Conservation (phyloP, 768 basidiomycete species). For the Lentinula sp. region DNA sequence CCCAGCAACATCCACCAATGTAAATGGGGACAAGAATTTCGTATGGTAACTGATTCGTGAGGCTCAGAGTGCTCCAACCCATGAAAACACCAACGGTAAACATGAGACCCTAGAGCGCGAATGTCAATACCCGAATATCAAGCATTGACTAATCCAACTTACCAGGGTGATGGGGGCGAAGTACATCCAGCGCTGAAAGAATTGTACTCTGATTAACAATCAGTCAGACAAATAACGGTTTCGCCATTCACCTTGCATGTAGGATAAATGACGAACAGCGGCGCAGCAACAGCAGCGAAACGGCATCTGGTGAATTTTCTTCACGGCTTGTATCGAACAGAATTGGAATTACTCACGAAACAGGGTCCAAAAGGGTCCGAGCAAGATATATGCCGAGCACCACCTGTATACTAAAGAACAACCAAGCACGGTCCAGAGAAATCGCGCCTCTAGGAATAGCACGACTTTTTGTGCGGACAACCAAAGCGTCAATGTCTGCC, state of each 20-base stretch:
- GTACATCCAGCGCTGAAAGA: conserved; percentile 22
- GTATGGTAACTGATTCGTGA: conserved; percentile 17
- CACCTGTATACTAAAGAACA: conserved; percentile 1
- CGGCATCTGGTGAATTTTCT: not conserved
- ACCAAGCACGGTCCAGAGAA: conserved; percentile 6
- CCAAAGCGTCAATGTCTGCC: not conserved
- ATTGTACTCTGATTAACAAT: not conserved
- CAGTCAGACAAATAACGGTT: not conserved
- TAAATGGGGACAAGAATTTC: conserved; percentile 17
- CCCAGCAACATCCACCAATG: conserved; percentile 21
- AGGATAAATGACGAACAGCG: conserved; percentile 24
- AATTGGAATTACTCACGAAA: not conserved
- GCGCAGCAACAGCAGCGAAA: conserved; percentile 2
- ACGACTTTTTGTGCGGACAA: conserved; percentile 1
- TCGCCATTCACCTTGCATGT: conserved; percentile 21
- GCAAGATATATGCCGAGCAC: not conserved
- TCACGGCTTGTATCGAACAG: not conserved
- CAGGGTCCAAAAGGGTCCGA: not conserved
- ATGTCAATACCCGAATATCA: not conserved
- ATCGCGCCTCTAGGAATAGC: conserved; percentile 6
- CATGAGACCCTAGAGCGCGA: conserved; percentile 21
- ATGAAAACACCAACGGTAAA: conserved; percentile 25
- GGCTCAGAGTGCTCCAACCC: conserved; percentile 22
- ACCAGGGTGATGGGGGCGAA: conserved; percentile 25
- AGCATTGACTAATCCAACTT: not conserved